phyloP scores from a whole-genome alignment of 225 moss, liverwort and hornwort genomes.

The Pseudisothecium myosuroides region DNA sequence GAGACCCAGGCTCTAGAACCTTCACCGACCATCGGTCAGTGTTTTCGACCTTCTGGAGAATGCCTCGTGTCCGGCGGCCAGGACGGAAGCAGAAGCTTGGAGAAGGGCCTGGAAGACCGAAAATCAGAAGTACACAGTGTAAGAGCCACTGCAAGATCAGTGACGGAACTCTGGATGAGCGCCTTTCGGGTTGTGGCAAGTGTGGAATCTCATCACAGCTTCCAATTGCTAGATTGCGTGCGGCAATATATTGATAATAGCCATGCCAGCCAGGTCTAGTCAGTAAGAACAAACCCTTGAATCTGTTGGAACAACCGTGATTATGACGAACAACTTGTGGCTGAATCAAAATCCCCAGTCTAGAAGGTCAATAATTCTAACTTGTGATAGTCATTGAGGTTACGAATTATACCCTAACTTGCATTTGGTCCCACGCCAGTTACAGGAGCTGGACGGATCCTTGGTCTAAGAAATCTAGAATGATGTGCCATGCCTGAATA shows the following conservation, averaged over 20 bases:
- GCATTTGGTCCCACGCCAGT: not conserved
- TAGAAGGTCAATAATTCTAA: not conserved
- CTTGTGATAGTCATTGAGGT: not conserved
- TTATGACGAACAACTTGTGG: no score
- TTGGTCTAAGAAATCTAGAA: not conserved
- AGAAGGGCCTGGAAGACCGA: not conserved
- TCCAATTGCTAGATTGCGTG: not conserved
- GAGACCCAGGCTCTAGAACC: not conserved
- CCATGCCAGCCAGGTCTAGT: no score
- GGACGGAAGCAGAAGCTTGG: not conserved
- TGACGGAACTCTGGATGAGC: not conserved
- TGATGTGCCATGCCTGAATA: not conserved
- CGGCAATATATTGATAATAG: no score
- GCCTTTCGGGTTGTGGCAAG: not conserved
- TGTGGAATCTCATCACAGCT: not conserved
- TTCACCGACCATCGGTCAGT: not conserved
- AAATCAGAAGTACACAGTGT: not conserved
- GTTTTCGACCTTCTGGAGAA: not conserved
- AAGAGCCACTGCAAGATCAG: not conserved
- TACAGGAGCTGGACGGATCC: no score
- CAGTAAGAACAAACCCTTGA: no score
- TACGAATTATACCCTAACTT: not conserved
- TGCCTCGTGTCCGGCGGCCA: not conserved
- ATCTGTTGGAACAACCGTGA: no score
- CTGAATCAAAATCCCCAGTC: not conserved